Base-by-base conservation (phyloP, 2,329 filamentous ascomycete genomes). In the Alternaria alternata region DNA sequence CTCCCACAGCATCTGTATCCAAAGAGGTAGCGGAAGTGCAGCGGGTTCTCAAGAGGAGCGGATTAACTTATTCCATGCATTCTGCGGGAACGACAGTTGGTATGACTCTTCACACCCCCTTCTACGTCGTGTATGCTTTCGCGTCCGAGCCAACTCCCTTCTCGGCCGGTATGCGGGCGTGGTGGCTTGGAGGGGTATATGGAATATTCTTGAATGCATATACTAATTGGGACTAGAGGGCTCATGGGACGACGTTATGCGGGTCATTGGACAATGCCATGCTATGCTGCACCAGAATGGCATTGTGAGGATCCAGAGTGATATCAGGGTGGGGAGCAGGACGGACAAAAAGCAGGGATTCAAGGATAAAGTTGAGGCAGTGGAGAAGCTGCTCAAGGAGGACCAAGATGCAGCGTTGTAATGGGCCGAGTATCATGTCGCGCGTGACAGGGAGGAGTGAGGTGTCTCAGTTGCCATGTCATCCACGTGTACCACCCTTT, bases 21-120 rank as follows among this genome's bases (percentile, higher is more conserved):
- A 78, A 80, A 55, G 91, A 98, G 76, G 89, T 99, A 30, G 94
- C 94, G 34, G 89, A 91, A 64, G 93, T 98, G 38, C 94, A 98
- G 81, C 88, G 89, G 58, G 84, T 98, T 36, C 85, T 99, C 71
- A 88, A 91, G 79, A 88, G 87, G 54, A 95, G 91, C 69, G 93
- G 93, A 2, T 79, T 98, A 64, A 89, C 88, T 65, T 94, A 94
- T 76, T 89, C 86, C 47, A 95, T 98, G 92, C 94, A 98, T 80
- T 94, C 92, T 26, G 94, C 93, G 2, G 95, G 94, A 12, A 97
- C 94, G 0, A 98, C 94, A 0, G 87, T 98, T 56, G 93, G 93
- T 95, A 82, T 59, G 89, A 51, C 11, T 61, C 20, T 30, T 38
- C 22, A 30, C 46, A 22, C 30, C 30, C 22, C 38, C 20, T 36